Percentiles rank a stretch among this genome's conserved stretches.
These are phyloP conservation scores for Lenwebbia sp. DNA, from an alignment of 345 rosid species.

Conservation along the genomic window DNA sequence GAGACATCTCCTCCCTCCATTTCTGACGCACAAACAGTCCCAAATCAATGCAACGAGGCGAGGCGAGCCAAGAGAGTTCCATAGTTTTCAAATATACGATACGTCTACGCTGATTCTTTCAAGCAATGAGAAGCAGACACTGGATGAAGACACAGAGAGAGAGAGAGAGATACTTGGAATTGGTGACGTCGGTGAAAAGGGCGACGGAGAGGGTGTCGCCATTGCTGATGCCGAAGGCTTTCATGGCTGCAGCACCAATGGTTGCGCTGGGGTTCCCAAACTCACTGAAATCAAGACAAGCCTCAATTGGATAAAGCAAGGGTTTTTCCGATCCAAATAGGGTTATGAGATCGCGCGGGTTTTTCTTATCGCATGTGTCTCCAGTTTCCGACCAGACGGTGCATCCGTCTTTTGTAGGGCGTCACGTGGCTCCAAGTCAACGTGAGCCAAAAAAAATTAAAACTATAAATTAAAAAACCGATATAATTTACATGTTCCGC, in stretches of 20 bases:
- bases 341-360: not conserved
- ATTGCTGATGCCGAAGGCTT: constrained; percentile 28
- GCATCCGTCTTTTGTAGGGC: not conserved
- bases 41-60: not conserved
- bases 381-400: not conserved
- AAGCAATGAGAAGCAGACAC: not conserved
- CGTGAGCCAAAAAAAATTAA: not conserved
- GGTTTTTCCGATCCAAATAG: not conserved
- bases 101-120: not conserved
- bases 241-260: constrained; percentile 16
- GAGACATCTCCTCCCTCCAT: not conserved
- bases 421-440: not conserved
- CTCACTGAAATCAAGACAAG: not conserved
- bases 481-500: not conserved
- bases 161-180: constrained; percentile 41
- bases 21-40: not conserved
- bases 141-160: not conserved
- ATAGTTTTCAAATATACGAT: not conserved
- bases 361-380: not conserved
- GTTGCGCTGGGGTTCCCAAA: not conserved
- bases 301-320: not conserved
- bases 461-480: not conserved
- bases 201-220: constrained; percentile 46
- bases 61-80: not conserved
- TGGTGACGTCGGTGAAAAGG: constrained; percentile 61